Base-by-base conservation (phyloP, 345 rosid species). In the Citrus medica region DNA sequence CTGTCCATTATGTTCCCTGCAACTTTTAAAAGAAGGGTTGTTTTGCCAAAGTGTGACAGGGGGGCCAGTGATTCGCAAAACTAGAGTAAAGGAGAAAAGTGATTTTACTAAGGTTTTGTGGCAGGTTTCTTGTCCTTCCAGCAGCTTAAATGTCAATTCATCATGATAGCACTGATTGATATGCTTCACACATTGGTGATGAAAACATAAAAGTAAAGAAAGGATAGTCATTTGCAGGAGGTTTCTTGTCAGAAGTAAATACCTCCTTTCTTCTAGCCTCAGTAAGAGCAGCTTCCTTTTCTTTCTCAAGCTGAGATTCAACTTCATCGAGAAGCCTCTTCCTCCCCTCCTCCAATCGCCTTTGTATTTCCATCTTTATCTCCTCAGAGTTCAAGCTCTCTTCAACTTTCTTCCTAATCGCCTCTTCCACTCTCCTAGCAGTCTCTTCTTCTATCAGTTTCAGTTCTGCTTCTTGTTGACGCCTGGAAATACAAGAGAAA, bases 391-490 rank as follows among this genome's bases (percentile, higher is more conserved):
- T 93, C 84, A 96, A 91, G 68, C 93, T 84, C 90, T 91, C 97
- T 79, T 89, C 95, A 56, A 96, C 98, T 74, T 82, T 88, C 85
- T 83, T 90, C 86, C 62, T 78, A 69, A 96, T 90, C 76, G 91
- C 93, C 84, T 89, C 94, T 84, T 91, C 98, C 74, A 94, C 90
- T 77, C 98, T 88, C 80, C 86, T 96, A 42, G 86, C 82, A 73
- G 98, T 96, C 85, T 96, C 99, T 85, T 96, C 99, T 87, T 92
- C 95, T 61, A 96, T 86, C 46, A 96, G 87, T 82, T 92, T 94
- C 73, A 90, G 60, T 82, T 96, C 99, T 9, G 97, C 98, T 85
- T 96, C 98, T 76, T 71, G 90, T 73, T 96, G 99, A 72, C 93
- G 93, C 98, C 99, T 96, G 92, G 46, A 76, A 85, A 70, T 24